Evolutionary conservation across 371 early-diverging fungal species (phyloP).

Genomic region (Syncephalastrum racemosum): DNA sequence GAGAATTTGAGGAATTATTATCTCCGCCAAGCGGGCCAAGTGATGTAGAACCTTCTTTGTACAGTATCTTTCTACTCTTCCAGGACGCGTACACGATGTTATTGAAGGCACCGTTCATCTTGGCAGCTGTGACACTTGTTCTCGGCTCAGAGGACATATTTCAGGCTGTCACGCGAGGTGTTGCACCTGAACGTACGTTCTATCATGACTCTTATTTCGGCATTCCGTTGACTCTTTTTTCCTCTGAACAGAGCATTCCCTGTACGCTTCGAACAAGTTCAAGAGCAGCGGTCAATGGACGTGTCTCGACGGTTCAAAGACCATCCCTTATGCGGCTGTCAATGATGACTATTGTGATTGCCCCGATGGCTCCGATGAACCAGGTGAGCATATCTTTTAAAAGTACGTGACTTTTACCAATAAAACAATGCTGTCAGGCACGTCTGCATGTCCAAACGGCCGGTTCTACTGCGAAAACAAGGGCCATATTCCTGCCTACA

Average conservation of each 20-base stretch:
- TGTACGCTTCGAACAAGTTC: conserved; percentile 28
- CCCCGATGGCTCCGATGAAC: conserved; percentile 92
- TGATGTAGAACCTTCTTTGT: too few relatives aligned
- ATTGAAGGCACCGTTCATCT: conserved; percentile 28
- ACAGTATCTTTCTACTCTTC: too few relatives aligned
- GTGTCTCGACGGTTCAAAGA: conserved; percentile 76
- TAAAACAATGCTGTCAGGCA: conserved; percentile 52
- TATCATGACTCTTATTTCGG: neutral
- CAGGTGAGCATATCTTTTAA: conserved; percentile 52
- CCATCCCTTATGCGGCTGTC: conserved; percentile 67
- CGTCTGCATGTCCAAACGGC: conserved; percentile 85
- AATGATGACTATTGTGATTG: conserved; percentile 98
- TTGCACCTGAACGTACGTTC: conserved; percentile 36
- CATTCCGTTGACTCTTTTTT: neutral
- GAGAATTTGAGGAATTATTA: too few relatives aligned
- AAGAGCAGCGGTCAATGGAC: conserved; percentile 53
- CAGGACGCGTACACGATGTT: neutral
- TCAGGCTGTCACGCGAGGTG: conserved; percentile 19
- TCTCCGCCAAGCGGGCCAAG: too few relatives aligned
- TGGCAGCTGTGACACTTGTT: conserved; percentile 30
- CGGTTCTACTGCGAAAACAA: conserved; percentile 81
- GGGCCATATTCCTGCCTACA: conserved; percentile 70
- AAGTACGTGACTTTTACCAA: neutral
- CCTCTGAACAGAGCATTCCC: conserved; percentile 6
- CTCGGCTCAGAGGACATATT: conserved; percentile 9